A percentile compares a stretch with the other conserved stretches of the same genome.
Evolutionary conservation across 225 moss, liverwort and hornwort genomes (phyloP).

Genomic region (Sphagnum tenellum): DNA sequence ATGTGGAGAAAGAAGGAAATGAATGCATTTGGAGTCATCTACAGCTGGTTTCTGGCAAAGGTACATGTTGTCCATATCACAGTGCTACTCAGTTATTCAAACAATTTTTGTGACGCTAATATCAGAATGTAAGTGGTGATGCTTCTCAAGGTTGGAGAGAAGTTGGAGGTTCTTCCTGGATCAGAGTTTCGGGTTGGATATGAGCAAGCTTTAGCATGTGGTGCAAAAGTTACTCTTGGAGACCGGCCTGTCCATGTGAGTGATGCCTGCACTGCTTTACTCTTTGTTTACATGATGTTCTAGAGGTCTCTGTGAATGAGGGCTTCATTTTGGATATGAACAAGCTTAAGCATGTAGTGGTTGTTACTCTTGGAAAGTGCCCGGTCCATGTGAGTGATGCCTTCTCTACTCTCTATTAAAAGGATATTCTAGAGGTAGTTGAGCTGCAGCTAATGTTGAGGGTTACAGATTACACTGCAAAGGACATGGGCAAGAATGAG

Average conservation of each 20-base stretch:
- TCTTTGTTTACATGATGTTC: not conserved
- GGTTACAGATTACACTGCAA: constrained; percentile 32
- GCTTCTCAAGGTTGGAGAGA: constrained; percentile 44
- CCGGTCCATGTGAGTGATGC: constrained; percentile 46
- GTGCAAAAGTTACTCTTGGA: constrained; percentile 53
- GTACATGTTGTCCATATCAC: constrained; percentile 11
- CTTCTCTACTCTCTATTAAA: not conserved
- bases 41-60: constrained; percentile 64
- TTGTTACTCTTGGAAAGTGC: constrained; percentile 63
- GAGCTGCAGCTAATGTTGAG: constrained; percentile 17
- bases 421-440: not conserved
- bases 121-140: not conserved
- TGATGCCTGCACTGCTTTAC: not conserved
- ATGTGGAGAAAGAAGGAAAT: constrained; percentile 46
- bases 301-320: constrained; percentile 44
- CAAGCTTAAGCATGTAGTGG: constrained; percentile 50
- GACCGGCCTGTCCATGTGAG: constrained; percentile 74
- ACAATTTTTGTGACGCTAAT: too few species aligned
- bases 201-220: constrained; percentile 53
- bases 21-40: constrained; percentile 60
- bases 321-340: constrained; percentile 67
- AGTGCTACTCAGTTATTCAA: too few species aligned
- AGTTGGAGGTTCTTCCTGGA: constrained; percentile 66
- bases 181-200: constrained; percentile 69
- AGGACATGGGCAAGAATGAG: constrained; percentile 74